These are phyloP conservation scores for Fusarium brachygibbosum DNA, from an alignment of 2,329 filamentous ascomycete genomes.

Conservation along the genomic window DNA sequence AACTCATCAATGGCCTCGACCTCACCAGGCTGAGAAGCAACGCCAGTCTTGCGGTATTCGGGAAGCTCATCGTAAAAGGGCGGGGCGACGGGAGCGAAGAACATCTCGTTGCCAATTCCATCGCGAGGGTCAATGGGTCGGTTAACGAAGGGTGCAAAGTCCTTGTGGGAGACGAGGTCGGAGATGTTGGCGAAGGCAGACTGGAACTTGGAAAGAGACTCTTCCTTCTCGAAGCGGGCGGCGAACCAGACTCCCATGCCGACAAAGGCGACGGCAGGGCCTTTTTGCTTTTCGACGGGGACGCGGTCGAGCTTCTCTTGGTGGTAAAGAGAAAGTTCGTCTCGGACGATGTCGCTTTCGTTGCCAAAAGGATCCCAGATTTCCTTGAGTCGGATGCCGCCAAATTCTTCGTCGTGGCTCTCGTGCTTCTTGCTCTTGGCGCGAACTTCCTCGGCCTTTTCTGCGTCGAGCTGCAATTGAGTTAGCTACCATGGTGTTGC, in stretches of 20 bases:
- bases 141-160: slow-evolving; percentile 36
- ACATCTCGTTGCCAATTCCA: slow-evolving; percentile 49
- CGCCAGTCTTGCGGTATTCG: slow-evolving; percentile 34
- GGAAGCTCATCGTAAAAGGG: slow-evolving; percentile 40
- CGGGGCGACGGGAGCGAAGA: slow-evolving; percentile 47
- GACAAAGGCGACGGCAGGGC: slow-evolving; percentile 43
- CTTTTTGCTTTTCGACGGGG: slow-evolving; percentile 39
- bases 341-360: slow-evolving; percentile 27
- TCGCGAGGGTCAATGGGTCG: slow-evolving; percentile 46
- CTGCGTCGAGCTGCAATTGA: slow-evolving; percentile 34
- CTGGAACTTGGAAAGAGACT: slow-evolving; percentile 35
- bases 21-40: slow-evolving; percentile 31
- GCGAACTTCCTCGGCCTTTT: slow-evolving; percentile 33
- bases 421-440: slow-evolving; percentile 36
- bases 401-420: slow-evolving; percentile 40
- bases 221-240: slow-evolving; percentile 34
- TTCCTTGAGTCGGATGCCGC: slow-evolving; percentile 54
- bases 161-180: slow-evolving; percentile 30
- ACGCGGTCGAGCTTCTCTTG: slow-evolving; percentile 30
- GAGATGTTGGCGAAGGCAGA: slow-evolving; percentile 38
- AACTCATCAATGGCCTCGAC: slow-evolving; percentile 39
- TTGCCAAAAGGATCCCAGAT: slow-evolving; percentile 70
- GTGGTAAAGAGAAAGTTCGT: slow-evolving; percentile 43
- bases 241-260: slow-evolving; percentile 49
- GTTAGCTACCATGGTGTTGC: slow-evolving; percentile 11